phyloP scores from a whole-genome alignment of 768 basidiomycete genomes.

The Hygrocybe punicea region DNA sequence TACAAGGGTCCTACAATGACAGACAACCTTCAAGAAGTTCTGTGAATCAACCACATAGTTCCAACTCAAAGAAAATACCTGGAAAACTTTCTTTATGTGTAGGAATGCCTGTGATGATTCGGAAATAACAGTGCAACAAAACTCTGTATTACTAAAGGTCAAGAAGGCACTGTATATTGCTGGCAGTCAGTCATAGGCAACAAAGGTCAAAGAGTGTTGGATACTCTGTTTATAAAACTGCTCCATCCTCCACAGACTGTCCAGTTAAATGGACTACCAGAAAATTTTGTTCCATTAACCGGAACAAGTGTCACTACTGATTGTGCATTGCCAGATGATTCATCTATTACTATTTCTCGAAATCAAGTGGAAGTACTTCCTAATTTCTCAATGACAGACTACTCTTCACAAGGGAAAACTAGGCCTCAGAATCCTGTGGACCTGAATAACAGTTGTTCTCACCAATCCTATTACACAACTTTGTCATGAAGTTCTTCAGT shows the following conservation, averaged over 20 bases:
- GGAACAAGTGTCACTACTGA: not conserved
- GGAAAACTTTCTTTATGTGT: conserved; percentile 28
- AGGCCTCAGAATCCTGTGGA: conserved; percentile 25
- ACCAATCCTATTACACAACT: conserved; percentile 32
- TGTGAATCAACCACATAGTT: conserved; percentile 16
- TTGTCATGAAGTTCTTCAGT: conserved; percentile 24
- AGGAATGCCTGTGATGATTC: conserved; percentile 35
- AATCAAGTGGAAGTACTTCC: conserved; percentile 21
- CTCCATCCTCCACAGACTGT: conserved; percentile 23
- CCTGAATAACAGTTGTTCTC: conserved; percentile 18
- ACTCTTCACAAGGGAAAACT: conserved; percentile 34
- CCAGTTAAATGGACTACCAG: conserved; percentile 23
- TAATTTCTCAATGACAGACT: conserved; percentile 31
- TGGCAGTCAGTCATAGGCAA: conserved; percentile 21
- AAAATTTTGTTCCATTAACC: conserved; percentile 30
- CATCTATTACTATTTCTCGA: conserved; percentile 11
- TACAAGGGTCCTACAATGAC: not conserved
- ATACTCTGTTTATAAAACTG: conserved; percentile 31
- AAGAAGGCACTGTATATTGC: conserved; percentile 27
- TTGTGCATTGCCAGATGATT: conserved; percentile 17
- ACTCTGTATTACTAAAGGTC: conserved; percentile 35
- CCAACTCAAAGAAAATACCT: conserved; percentile 9
- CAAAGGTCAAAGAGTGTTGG: conserved; percentile 15
- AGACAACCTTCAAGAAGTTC: conserved; percentile 10
- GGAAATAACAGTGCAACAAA: conserved; percentile 32